Base-by-base conservation (phyloP, 2,329 filamentous ascomycete species). In the Epichloe coenophiala region DNA sequence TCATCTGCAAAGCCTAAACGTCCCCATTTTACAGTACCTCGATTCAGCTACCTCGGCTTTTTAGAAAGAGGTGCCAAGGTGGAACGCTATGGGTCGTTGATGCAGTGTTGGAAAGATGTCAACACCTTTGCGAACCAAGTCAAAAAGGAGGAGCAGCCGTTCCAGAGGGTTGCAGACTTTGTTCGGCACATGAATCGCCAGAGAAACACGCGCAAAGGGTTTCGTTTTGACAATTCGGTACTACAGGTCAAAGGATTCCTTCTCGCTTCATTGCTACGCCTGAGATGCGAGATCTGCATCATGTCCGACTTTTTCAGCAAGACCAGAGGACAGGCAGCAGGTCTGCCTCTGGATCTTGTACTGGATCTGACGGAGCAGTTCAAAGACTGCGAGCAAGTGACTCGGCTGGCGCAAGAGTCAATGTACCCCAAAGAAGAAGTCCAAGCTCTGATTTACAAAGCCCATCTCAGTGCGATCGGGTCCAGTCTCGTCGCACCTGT, bases 401-500 rank as follows among this genome's bases (percentile, higher is more conserved):
- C 72, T n/a, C 37, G 65, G 0, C 57, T 59, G 0, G 74, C 76
- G 0, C 48, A 43, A 2, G 48, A 39, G 1, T 60, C 66, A 0
- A 62, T 60, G 5, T 64, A 70, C 33, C 60, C 67, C 1, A 63
- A 68, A 3, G 69, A 75, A n/a, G 61, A 74, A 52, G 66, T 70
- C 0, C 75, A 81, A 56, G 75, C 69, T 0, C 65, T 74, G 42
- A 63, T 81, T 23, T 75, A 74, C 54, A 68, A 68, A 27, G 73
- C 72, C 0, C 69, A 73, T 5, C 49, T 50, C 11, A 36, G 37
- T 9, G 38, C 49, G 2, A 19, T 50, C 3, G 7, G 52, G 64
- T 58, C 33, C 72, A 77, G 65, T 61, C 84, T 1, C 19, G 23
- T 31, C 37, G 13, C 15, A 8, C 7, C 13, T 13, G 8, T 11